These are phyloP conservation scores for Asterochloris sp. DNA, from an alignment of 139 green algal genomes.

Conservation along the genomic window DNA sequence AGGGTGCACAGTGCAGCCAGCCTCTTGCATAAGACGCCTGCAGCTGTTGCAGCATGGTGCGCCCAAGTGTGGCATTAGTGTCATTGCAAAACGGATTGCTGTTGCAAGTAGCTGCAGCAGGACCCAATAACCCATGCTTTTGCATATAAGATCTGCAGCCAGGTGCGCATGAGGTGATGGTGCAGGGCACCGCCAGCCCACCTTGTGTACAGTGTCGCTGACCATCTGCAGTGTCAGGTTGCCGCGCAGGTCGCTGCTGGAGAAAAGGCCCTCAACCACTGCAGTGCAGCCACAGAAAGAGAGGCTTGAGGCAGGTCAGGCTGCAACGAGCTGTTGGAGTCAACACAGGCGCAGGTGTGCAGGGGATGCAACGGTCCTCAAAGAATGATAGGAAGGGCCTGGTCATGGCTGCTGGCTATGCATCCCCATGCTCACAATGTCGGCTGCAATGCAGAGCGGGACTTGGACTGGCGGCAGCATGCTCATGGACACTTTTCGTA, in stretches of 20 bases:
- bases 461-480: neutral
- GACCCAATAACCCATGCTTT: neutral
- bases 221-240: neutral
- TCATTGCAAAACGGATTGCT: neutral
- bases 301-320: neutral
- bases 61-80: neutral
- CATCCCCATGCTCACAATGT: neutral
- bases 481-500: neutral
- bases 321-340: neutral
- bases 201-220: slow-evolving; percentile 4
- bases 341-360: neutral
- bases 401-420: no score
- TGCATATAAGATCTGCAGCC: neutral
- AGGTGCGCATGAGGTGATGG: neutral
- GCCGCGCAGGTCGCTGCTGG: neutral
- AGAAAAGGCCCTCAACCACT: slow-evolving; percentile 8
- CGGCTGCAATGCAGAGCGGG: neutral
- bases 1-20: neutral
- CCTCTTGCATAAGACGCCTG: neutral
- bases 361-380: neutral
- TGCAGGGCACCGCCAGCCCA: neutral
- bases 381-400: no score
- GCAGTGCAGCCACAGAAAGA: neutral
- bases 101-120: neutral
- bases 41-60: neutral